Evolutionary conservation across 306 rosid genomes (phyloP), one percentile per base, ranked within the genome.

Genomic region (Rubus parviflorus): DNA sequence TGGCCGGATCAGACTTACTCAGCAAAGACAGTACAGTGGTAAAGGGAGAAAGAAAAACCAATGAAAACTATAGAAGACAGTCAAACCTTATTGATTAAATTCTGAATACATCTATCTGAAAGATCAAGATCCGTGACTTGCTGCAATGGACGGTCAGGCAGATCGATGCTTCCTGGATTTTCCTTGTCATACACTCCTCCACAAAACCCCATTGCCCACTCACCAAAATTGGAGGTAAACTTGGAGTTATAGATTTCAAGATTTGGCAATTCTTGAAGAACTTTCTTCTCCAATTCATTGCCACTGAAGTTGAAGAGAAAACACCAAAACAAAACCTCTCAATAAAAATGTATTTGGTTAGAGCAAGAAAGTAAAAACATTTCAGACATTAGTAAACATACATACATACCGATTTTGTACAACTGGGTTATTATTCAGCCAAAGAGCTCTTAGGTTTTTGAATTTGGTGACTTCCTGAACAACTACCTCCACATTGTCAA

Each of bases 201-300:
- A 73, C 94, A 91, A 80, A 89, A 94, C 56, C 97, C 97, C 88
- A 92, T 63, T 14, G 98, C 97, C 97, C 97, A 90, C 73, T 82
- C 80, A 35, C 90, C 93, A 83, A 73, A 90, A 49, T 89, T 90
- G 68, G 76, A 54, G 5, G 97, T 90, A 78, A 90, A 92, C 45
- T 43, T 74, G 41, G 97, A 94, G 83, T 94, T 92, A 88, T 80
- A 92, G 76, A 92, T 88, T 84, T 94, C 93, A 75, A 94, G 82
- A 77, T 82, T 85, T 1, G 90, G 90, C 72, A 89, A 77, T 70
- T 74, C 89, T 80, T 81, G 80, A 60, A 86, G 77, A 81, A 90
- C 64, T 52, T 25, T 83, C 67, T 84, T 83, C 73, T 77, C 83
- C 88, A 94, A 73, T 72, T 82, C 83, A 57, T 69, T 76, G 22